Evolutionary conservation across 345 rosid genomes (phyloP).

Genomic region (Eucalyptus coolabah): DNA sequence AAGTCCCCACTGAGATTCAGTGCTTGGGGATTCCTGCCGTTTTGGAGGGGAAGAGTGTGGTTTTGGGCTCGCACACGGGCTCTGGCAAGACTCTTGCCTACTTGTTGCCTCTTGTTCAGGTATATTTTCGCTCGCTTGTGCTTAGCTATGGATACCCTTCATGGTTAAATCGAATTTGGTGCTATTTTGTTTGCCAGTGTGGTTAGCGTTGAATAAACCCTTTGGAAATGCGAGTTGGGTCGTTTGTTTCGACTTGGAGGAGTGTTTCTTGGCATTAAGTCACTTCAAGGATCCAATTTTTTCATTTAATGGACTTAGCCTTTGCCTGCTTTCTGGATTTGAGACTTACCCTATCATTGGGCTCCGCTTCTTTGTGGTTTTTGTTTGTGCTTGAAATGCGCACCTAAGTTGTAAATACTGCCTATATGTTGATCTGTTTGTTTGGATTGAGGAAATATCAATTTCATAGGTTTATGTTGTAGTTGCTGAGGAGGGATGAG

Average conservation of each 20-base stretch:
- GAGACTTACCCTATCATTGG: background rate
- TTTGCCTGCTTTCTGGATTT: background rate
- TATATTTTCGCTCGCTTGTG: background rate
- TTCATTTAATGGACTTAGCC: background rate
- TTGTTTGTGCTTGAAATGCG: background rate
- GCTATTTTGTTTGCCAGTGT: background rate
- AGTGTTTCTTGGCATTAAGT: background rate
- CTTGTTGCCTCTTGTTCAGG: constrained; percentile 91
- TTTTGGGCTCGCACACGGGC: constrained; percentile 93
- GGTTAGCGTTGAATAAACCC: background rate
- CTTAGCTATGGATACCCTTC: background rate
- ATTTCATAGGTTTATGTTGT: background rate
- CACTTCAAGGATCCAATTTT: background rate
- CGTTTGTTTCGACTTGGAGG: background rate
- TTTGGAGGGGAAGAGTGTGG: constrained; percentile 69
- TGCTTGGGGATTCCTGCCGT: constrained; percentile 79
- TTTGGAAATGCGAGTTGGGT: background rate
- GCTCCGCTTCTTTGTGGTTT: background rate
- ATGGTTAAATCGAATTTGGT: background rate
- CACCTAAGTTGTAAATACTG: background rate
- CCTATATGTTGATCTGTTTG: background rate
- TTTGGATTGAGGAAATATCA: background rate
- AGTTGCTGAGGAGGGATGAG: constrained; percentile 87
- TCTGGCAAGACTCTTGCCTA: constrained; percentile 95
- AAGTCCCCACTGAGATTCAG: constrained; percentile 92